Evolutionary conservation across 176 grass and related monocot species (phyloP), one percentile per base, ranked within the genome.

Genomic region (Aechmea fasciata): DNA sequence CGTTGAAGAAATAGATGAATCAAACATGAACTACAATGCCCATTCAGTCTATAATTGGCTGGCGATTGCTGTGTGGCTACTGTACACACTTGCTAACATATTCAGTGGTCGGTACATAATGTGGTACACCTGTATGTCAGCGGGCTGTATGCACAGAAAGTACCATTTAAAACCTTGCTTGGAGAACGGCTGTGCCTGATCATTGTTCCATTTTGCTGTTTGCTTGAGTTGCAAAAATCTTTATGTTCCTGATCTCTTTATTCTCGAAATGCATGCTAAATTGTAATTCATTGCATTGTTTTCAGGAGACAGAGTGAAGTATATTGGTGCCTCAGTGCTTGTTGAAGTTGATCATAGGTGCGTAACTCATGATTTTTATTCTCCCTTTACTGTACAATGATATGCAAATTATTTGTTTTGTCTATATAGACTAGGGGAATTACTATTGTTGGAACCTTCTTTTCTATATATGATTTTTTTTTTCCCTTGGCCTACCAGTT

Each of bases 241-340:
- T 59, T 9, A 17, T 17, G 19, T 59, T 19, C n/a, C 54, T 19
- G 19, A 14, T 17, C 54, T 59, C 54, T 19, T 10, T 55, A n/a
- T 14, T 12, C 15, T 55, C 14, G 5, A 59, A 14, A 52, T 69
- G 18, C 19, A 48, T 69, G 52, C 52, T 53, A 9, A 14, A 55
- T 3, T 57, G 1, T 9, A 59, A 13, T 70, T 49, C 59, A 23
- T 75, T 12, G 33, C 9, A 48, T 49, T n/a, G 9, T 77, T 91
- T 82, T 82, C 85, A 96, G 92, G 92, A 67, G 83, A 91, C 80
- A 84, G 86, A 51, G 88, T 96, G 77, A 96, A 89, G 83, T 96
- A 89, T 81, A 59, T 84, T 22, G 82, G 77, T 51, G 70, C 73
- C 50, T 67, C 81, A 10, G 63, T 73, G 65, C 72, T 71, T 63